Evolutionary conservation across 208 protist genomes (phyloP).

Genomic region (Endotrypanum monterogeii): DNA sequence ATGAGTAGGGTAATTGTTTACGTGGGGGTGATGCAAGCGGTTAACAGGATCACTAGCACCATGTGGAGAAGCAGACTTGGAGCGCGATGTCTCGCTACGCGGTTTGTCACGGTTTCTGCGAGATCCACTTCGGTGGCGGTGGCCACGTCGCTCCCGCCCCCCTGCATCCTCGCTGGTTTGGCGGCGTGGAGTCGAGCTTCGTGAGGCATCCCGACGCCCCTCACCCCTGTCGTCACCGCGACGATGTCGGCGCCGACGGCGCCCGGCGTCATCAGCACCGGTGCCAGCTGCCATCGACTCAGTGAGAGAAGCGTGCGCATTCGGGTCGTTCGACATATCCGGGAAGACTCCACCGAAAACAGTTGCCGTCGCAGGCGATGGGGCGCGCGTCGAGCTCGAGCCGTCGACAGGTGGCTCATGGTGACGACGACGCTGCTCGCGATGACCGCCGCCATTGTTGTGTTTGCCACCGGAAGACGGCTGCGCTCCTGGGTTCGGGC

Average conservation of each 20-base stretch:
- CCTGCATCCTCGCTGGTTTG: not conserved
- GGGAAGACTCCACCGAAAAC: constrained; percentile 3
- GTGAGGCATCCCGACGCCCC: not conserved
- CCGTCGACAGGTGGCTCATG: constrained; percentile 9
- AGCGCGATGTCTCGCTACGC: not conserved
- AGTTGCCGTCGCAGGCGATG: constrained; percentile 7
- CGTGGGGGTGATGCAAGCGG: constrained; percentile 7
- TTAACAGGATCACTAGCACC: not conserved
- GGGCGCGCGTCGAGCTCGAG: constrained; percentile 10
- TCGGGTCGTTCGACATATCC: not conserved
- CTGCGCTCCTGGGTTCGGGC: not conserved
- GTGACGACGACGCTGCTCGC: constrained; percentile 12
- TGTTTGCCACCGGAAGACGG: not conserved
- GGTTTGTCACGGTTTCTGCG: not conserved
- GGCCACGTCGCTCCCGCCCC: constrained; percentile 6
- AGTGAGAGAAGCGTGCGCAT: not conserved
- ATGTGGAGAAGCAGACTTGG: constrained; percentile 9
- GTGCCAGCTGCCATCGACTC: not conserved
- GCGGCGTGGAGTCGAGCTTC: not conserved
- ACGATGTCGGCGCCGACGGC: constrained; percentile 4
- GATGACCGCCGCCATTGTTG: not conserved
- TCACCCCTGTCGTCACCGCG: not conserved
- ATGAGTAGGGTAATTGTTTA: not conserved
- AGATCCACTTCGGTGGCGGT: constrained; percentile 7
- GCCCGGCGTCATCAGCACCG: not conserved